Base-by-base conservation (phyloP, 805 yeast genomes). In the Wickerhamiella lipophila region DNA sequence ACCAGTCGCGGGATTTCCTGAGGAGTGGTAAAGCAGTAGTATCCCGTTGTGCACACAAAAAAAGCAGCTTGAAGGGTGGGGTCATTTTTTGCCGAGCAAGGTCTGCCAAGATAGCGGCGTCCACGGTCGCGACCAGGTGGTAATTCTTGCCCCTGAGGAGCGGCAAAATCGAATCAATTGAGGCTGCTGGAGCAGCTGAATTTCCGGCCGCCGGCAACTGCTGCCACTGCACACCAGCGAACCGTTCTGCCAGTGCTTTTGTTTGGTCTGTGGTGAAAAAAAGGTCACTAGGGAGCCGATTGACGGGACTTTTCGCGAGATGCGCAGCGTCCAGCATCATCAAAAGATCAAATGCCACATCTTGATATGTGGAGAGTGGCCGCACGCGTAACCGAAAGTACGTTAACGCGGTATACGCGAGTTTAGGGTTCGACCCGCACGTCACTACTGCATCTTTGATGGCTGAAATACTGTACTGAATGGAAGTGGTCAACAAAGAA, bases 341-440 rank as follows among this genome's bases (percentile, higher is more conserved):
- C 9, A 44, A 25, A 15, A 44, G 41, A 8, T 19, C 22, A 16
- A 15, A 34, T 12, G 41, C 47, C 5, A 34, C n/a, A 16, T 16
- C 16, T 11, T 3, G 9, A 15, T 34, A 23, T 8, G 27, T 3
- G 11, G 25, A 23, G 3, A 22, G 29, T 5, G 38, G 25, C n/a
- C 29, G 26, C 2, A 32, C 41, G 18, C 19, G n/a, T 18, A 35
- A 7, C 29, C 41, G 27, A 8, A 30, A 25, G 27, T 44, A 44
- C 4, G 39, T 25, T 7, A 44, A 25, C 8, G 47, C 47, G 23
- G 40, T 21, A 26, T 44, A 44, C 11, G 47, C 47, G 40, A 44
- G 40, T 16, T 44, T 44, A 4, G 47, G 47, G 32, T 34, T 44
- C 15, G 38, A 35, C 15, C 22, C 27, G 22, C 43, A 40, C 15